Base-by-base conservation (phyloP, 2,329 filamentous ascomycete genomes). In the Cadophora gregata region DNA sequence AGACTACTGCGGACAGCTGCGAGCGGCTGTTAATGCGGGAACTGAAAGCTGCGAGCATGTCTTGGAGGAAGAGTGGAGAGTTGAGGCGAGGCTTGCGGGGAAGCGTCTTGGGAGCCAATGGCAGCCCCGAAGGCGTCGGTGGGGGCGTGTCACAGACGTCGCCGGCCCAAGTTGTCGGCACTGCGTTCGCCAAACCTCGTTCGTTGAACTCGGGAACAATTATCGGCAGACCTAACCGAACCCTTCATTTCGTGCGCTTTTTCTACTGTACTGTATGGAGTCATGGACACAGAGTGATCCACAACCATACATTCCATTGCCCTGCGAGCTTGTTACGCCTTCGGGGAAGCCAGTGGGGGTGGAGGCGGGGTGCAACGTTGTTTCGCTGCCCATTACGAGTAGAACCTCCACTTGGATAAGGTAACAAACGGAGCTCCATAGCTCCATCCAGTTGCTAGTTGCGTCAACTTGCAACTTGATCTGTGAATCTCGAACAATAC, bases 11-110 rank as follows among this genome's bases (percentile, higher is more conserved):
- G 56, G 33, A 53, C 48, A 47, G 29, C 56, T 62, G 53, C 59
- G 53, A 56, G 53, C 65, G 65, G 67, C 63, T 67, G 59, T 58
- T 58, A 63, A 50, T 62, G 48, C 69, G 67, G 69, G 64, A 68
- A 58, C 38, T 66, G 65, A 59, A 38, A 61, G 63, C 65, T 50
- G 47, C 51, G 29, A 29, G 38, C 33, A 31, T 47, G 59, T 61
- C 60, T 58, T 58, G 62, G 67, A 63, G 29, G 31, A 45, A 62
- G 27, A 56, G 63, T 61, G 63, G 68, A 63, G 33, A n/a, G 33
- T 59, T 53, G 33, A 56, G 50, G 48, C 59, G 45, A 36, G 27
- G 50, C 47, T 63, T 66, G 68, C 66, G 70, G 66, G 68, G 70
- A 65, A 69, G 27, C 21, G 38, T 62, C 36, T 14, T 62, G 47